These are phyloP conservation scores for Blastobotrys aristatus DNA, from an alignment of 1,139 yeast species.

Conservation along the genomic window DNA sequence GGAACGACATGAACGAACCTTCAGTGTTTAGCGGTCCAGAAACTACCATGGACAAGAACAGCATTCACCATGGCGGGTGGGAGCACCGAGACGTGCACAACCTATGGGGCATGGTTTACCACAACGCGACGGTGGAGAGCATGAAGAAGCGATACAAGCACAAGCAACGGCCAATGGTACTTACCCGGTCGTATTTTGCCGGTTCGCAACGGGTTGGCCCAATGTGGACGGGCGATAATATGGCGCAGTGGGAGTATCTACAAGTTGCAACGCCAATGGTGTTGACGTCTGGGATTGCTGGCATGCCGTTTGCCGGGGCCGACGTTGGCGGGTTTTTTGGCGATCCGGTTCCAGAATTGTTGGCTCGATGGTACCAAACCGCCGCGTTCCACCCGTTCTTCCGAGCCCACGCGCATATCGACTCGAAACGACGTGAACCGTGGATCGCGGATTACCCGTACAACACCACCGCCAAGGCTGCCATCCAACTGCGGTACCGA, in stretches of 20 bases:
- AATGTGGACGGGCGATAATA: slow-evolving; percentile 97
- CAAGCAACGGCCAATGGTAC: slow-evolving; percentile 73
- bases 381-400: slow-evolving; percentile 96
- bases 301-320: slow-evolving; percentile 92
- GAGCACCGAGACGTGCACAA: slow-evolving; percentile 93
- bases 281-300: slow-evolving; percentile 71
- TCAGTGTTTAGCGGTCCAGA: slow-evolving; percentile 94
- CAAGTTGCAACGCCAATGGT: slow-evolving; percentile 81
- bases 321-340: slow-evolving; percentile 98
- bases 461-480: slow-evolving; percentile 60
- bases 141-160: slow-evolving; percentile 49
- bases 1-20: slow-evolving; percentile 99
- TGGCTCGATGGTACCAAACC: slow-evolving; percentile 91
- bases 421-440: slow-evolving; percentile 88
- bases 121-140: slow-evolving; percentile 72
- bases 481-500: slow-evolving; percentile 66
- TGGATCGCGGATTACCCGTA: slow-evolving; percentile 78
- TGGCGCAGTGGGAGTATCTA: slow-evolving; percentile 87
- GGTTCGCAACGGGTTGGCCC: slow-evolving; percentile 93
- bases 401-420: slow-evolving; percentile 95
- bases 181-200: slow-evolving; percentile 80
- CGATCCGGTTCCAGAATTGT: slow-evolving; percentile 72
- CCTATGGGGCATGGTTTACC: slow-evolving; percentile 71
- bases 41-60: slow-evolving; percentile 79
- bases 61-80: slow-evolving; percentile 70